Evolutionary conservation across 768 basidiomycete species (phyloP), one percentile per base, ranked within the genome.

Genomic region (Boletus reticulatus): DNA sequence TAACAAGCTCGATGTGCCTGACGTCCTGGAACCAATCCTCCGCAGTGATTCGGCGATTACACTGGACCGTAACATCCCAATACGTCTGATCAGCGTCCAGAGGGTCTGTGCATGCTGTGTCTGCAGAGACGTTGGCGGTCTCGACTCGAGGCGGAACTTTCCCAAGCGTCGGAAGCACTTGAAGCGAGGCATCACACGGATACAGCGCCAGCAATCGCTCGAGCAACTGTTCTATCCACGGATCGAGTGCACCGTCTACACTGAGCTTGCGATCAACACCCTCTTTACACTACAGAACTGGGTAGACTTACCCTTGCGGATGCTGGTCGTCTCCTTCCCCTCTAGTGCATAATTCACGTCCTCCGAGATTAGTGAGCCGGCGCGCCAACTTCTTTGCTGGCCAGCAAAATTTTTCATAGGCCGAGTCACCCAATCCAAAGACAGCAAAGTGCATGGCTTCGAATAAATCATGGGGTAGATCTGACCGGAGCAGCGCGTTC

Each of bases 1-100:
- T 82, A 14, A 83, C 75, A 45, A 98, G 80, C 67, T 94, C 91
- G 7, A 99, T 71, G 68, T 94, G 90, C 34, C 95, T 81, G 11
- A 97, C 96, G 59, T 98, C 95, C 75, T 98, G 97, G 65, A 82
- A 89, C 95, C 96, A 98, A 46, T 85, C 87, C 16, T 76, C 69
- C 0, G 83, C 74, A 0, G 95, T 98, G 22, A 90, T 89, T 12
- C 94, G 78, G 20, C 74, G 72, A 60, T 94, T 96, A 53, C 65
- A 72, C 19, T 70, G 76, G 22, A 96, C 75, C 0, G 38, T 39
- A 17, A 39, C 38, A 8, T 39, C 38, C 38, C 38, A 39, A 39
- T 39, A 39, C 14, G 9, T 39, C n/a, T 16, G 38, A 39, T 39
- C 38, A 6, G 8, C 38, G 14, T n/a, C 38, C n/a, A 39, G 38